A percentile compares a stretch with the other conserved stretches of the same genome.
phyloP scores from a whole-genome alignment of 805 yeast genomes.

The Komagataella populi region DNA sequence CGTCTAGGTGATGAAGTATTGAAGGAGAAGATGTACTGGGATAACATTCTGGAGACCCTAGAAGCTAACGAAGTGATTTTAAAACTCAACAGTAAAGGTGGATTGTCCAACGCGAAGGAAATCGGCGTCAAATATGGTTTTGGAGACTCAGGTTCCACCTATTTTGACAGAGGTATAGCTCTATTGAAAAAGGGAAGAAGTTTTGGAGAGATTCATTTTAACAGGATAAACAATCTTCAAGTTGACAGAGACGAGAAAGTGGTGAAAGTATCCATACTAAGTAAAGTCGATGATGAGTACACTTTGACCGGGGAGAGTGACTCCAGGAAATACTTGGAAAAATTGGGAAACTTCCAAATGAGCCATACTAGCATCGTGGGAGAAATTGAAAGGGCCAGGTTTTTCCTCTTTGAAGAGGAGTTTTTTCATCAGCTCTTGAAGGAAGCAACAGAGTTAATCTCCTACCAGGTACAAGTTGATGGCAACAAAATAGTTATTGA shows the following conservation, averaged over 20 bases:
- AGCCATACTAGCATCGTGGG: slow-evolving; percentile 27
- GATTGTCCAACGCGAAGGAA: slow-evolving; percentile 34
- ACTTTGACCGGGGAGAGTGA: slow-evolving; percentile 39
- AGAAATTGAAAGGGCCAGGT: slow-evolving; percentile 56
- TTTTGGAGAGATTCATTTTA: slow-evolving; percentile 29
- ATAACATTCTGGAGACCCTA: slow-evolving; percentile 27
- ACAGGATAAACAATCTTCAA: slow-evolving; percentile 15
- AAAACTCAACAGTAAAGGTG: slow-evolving; percentile 45
- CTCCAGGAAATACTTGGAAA: slow-evolving; percentile 5
- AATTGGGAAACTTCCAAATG: slow-evolving; percentile 1
- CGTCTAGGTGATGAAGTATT: slow-evolving; percentile 38
- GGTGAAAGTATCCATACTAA: slow-evolving; percentile 40
- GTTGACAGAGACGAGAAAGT: slow-evolving; percentile 27
- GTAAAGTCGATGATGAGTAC: slow-evolving; percentile 38
- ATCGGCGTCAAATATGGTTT: slow-evolving; percentile 84
- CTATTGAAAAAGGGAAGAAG: slow-evolving; percentile 35
- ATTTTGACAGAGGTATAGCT: slow-evolving; percentile 65
- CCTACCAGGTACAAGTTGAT: slow-evolving; percentile 56
- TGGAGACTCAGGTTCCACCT: slow-evolving; percentile 80
- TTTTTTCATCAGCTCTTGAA: slow-evolving; percentile 62
- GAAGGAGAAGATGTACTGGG: slow-evolving; percentile 63
- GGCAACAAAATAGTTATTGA: slow-evolving; percentile 54
- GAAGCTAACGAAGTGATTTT: slow-evolving; percentile 47
- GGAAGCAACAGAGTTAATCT: slow-evolving; percentile 60
- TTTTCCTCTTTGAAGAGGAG: slow-evolving; percentile 78